Conservation (phyloP, 2,329 filamentous ascomycete species). For the Blumeriella jaapii region DNA sequence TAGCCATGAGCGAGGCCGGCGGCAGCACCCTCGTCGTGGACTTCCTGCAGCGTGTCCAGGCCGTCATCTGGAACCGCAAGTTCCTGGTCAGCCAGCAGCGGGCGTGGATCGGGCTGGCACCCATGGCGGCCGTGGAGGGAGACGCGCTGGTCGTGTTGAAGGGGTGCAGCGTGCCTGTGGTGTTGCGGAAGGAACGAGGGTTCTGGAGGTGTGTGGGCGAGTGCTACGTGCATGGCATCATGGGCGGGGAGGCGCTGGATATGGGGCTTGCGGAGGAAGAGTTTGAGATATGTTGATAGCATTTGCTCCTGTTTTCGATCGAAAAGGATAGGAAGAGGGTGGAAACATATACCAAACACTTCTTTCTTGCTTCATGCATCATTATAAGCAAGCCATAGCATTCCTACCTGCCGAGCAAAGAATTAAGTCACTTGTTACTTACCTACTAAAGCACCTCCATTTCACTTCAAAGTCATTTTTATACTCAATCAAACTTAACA, state of each 20-base stretch:
- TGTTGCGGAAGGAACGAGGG: slow-evolving; percentile 2
- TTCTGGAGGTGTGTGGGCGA: slow-evolving; percentile 10
- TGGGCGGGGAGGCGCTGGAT: slow-evolving; percentile 13
- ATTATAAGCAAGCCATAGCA: no score
- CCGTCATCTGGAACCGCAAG: slow-evolving; percentile 15
- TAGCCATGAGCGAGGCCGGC: slow-evolving; percentile 1
- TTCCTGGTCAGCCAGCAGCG: slow-evolving; percentile 1
- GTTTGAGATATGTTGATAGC: slow-evolving; percentile 6
- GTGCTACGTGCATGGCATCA: slow-evolving; percentile 14
- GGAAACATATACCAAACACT: no score
- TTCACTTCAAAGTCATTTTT: no score
- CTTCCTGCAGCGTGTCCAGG: slow-evolving; percentile 11
- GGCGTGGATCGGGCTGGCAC: slow-evolving; percentile 3
- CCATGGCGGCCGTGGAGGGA: slow-evolving; percentile 1
- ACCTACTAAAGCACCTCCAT: no score
- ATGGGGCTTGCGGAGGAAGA: neutral
- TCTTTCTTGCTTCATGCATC: no score
- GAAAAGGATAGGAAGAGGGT: neutral
- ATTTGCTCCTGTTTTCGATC: neutral
- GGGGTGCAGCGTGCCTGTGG: slow-evolving; percentile 11
- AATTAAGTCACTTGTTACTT: no score
- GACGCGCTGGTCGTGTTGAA: slow-evolving; percentile 10
- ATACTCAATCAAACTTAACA: no score
- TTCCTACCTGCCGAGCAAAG: no score
- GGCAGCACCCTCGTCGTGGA: slow-evolving; percentile 5